phyloP scores from a whole-genome alignment of 2,329 filamentous ascomycete genomes.

The Chrysosporium queenslandicum region DNA sequence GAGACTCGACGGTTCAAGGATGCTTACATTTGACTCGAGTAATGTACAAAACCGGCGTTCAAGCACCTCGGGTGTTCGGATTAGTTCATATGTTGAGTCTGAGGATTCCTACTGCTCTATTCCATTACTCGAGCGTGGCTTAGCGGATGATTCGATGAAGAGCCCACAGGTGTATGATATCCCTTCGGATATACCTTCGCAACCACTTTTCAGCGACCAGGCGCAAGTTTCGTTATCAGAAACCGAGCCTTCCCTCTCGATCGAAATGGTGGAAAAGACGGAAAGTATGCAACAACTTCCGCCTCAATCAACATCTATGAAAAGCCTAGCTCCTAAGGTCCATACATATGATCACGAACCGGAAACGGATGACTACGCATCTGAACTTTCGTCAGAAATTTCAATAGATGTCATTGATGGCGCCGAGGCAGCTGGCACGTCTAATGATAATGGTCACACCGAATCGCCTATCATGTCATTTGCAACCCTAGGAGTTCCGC shows the following conservation, averaged over 20 bases:
- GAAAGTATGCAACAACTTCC: constrained; percentile 43
- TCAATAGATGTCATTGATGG: constrained; percentile 43
- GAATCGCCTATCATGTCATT: constrained; percentile 28
- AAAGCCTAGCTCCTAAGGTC: constrained; percentile 10
- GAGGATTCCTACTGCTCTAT: constrained; percentile 66
- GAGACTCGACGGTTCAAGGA: neutral
- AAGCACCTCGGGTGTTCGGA: constrained; percentile 14
- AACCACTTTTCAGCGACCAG: neutral
- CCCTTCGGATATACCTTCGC: neutral
- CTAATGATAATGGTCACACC: constrained; percentile 23
- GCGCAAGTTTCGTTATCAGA: neutral
- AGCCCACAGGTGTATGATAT: constrained; percentile 26
- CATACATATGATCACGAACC: constrained; percentile 27
- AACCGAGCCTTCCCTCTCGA: constrained; percentile 37
- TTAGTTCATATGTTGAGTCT: constrained; percentile 47
- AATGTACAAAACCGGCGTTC: neutral
- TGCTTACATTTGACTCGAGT: neutral
- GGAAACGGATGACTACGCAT: constrained; percentile 44
- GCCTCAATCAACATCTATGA: constrained; percentile 29
- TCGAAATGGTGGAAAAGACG: constrained; percentile 43
- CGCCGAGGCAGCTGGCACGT: constrained; percentile 27
- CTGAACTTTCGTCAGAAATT: constrained; percentile 44
- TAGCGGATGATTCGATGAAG: constrained; percentile 42
- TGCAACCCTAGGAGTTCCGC: constrained; percentile 34
- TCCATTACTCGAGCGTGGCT: constrained; percentile 62